Evolutionary conservation across 768 basidiomycete genomes (phyloP), one percentile per base, ranked within the genome.

Genomic region (Naganishia friedmannii): DNA sequence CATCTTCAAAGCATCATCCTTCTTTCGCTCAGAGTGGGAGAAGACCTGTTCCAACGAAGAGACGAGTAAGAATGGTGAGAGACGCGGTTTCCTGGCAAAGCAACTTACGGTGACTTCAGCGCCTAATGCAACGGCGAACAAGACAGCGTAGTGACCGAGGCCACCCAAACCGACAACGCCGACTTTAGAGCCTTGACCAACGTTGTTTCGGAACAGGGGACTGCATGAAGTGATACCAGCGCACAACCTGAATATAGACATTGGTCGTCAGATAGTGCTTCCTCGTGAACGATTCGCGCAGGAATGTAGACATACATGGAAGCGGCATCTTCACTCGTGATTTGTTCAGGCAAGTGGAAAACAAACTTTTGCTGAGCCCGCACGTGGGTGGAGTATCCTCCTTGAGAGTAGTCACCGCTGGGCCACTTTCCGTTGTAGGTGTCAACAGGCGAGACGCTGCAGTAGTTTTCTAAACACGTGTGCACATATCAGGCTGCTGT

Each of bases 141-240:
- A 74, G 56, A 85, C 73, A 19, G 77, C 79, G 70, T 79, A 80
- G 68, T 80, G 79, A 39, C 79, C 79, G 34, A 72, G 48, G 26
- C 88, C 88, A 45, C 88, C 88, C 45, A 90, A 84, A 53, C 88
- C 88, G 71, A 89, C 82, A 53, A 90, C 79, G 53, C 88, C 89
- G 73, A 90, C 86, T 71, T 84, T 85, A 81, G 86, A 87, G 53
- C 88, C 88, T 0, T 86, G 86, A 0, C 87, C 87, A 68, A 73
- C 77, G 32, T 85, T 85, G 78, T 86, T 84, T 34, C 85, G 81
- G 31, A 83, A 82, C 23, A 89, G 81, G 15, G 88, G 88, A 0
- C 86, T 87, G 81, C 83, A 88, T 9, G 86, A 85, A 8, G 88
- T 88, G n/a, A 88, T 76, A 32, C 88, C 88, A 7, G 83, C 88